Evolutionary conservation across 2,329 filamentous ascomycete genomes (phyloP).

Genomic region (Rhinocladiella similis): DNA sequence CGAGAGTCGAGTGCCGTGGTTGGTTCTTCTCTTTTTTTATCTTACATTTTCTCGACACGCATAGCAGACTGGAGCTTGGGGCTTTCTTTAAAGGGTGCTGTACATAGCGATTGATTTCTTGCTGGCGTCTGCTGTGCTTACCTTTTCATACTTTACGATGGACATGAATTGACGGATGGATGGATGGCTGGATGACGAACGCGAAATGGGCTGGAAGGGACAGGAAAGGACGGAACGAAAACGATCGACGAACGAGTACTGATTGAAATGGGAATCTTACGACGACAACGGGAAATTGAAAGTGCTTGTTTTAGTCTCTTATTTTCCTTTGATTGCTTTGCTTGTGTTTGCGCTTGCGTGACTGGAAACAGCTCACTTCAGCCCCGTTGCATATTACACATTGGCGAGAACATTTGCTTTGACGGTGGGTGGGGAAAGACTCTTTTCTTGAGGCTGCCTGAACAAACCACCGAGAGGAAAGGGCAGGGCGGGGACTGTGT

Average conservation of each 20-base stretch:
- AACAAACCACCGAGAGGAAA: no score
- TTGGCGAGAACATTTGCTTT: no score
- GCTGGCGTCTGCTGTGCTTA: not conserved
- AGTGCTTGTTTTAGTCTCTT: not conserved
- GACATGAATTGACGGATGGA: not conserved
- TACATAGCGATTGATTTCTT: constrained; percentile 10
- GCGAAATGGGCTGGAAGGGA: not conserved
- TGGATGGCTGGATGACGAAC: not conserved
- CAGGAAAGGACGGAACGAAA: not conserved
- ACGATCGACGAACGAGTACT: not conserved
- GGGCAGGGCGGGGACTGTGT: no score
- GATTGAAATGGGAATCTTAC: not conserved
- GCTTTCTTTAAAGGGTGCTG: constrained; percentile 2
- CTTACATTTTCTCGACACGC: constrained; percentile 4
- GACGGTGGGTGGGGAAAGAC: no score
- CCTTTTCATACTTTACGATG: not conserved
- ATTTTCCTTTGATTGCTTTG: no score
- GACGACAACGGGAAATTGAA: not conserved
- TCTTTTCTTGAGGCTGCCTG: no score
- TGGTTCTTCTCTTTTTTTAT: not conserved
- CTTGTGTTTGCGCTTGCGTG: no score
- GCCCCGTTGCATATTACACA: no score
- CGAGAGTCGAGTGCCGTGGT: not conserved
- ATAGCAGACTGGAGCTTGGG: constrained; percentile 16
- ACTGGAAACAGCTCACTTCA: no score